A percentile compares a stretch with the other conserved stretches of the same genome.
Conservation (phyloP, 441 rosid genomes). For the Adansonia madagascariensis region DNA sequence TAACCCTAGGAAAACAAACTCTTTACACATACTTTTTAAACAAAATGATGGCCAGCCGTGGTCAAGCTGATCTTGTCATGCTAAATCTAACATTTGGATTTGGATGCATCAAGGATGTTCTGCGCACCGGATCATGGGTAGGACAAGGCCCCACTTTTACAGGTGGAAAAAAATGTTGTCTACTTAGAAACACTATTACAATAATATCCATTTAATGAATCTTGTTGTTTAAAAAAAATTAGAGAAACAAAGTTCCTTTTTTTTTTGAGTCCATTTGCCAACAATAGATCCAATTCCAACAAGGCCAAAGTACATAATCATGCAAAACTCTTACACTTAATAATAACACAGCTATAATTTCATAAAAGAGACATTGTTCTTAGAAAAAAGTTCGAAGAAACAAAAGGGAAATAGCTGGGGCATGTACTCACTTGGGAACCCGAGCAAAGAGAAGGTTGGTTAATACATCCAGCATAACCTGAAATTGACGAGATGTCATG, state of each 20-base stretch:
- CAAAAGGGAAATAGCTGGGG: conserved; percentile 27
- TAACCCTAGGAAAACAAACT: conserved; percentile 23
- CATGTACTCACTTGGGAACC: conserved; percentile 84
- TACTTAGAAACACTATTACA: conserved; percentile 6
- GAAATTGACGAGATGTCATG: conserved; percentile 99
- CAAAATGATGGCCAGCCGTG: background rate
- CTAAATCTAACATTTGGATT: background rate
- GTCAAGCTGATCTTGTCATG: background rate
- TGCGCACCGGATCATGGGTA: background rate
- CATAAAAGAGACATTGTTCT: conserved; percentile 11
- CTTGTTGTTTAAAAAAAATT: background rate
- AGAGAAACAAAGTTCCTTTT: background rate
- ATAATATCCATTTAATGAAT: conserved; percentile 5
- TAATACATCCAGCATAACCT: conserved; percentile 97
- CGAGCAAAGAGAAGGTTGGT: conserved; percentile 97
- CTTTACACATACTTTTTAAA: background rate
- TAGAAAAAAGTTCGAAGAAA: background rate
- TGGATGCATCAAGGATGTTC: background rate
- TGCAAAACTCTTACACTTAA: conserved; percentile 14
- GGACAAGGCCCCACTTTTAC: background rate
- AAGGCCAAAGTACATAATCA: background rate
- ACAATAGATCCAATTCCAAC: conserved; percentile 6
- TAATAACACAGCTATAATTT: background rate
- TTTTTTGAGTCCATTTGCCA: background rate
- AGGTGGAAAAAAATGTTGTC: background rate